Percentiles rank a stretch among this genome's conserved stretches.
phyloP scores from a whole-genome alignment of 1,284 basidiomycete species.

The Marasmius sp. region DNA sequence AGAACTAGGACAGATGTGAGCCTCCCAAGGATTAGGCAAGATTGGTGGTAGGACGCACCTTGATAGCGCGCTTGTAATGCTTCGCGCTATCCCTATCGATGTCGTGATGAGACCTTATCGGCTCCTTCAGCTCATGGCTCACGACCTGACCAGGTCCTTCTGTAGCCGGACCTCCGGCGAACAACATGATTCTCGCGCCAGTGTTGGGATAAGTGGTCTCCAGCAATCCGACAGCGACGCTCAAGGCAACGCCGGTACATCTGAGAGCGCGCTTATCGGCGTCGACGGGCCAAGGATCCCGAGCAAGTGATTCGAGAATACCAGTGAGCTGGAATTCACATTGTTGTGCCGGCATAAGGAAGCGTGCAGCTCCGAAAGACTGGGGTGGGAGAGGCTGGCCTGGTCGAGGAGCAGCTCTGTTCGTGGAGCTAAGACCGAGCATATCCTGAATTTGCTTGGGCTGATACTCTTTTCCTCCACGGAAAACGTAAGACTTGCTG shows the following conservation, averaged over 20 bases:
- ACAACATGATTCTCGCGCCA: conserved; percentile 95
- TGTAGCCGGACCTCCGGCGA: conserved; percentile 94
- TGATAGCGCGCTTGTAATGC: conserved; percentile 96
- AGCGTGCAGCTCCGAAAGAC: conserved; percentile 85
- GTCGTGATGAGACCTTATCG: conserved; percentile 98
- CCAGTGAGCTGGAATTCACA: conserved; percentile 97
- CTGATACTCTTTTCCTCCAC: conserved; percentile 97
- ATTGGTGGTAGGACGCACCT: conserved; percentile 51
- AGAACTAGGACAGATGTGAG: conserved; percentile 62
- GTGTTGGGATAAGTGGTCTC: conserved; percentile 98
- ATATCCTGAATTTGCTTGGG: conserved; percentile 99
- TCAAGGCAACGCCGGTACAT: conserved; percentile 94
- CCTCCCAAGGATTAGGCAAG: conserved; percentile 6
- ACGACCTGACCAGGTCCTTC: conserved; percentile 98
- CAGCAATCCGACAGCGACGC: conserved; percentile 92
- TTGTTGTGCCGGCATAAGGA: conserved; percentile 91
- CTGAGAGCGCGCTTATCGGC: conserved; percentile 94
- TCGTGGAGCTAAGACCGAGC: conserved; percentile 84
- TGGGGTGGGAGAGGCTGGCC: conserved; percentile 88
- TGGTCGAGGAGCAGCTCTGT: conserved; percentile 78
- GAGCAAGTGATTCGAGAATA: conserved; percentile 86
- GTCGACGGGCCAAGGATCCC: conserved; percentile 98
- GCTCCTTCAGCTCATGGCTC: conserved; percentile 93
- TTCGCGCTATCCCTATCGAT: conserved; percentile 97
- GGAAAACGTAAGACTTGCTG: conserved; percentile 98